phyloP scores from a whole-genome alignment of 768 basidiomycete genomes.

The Nidularia pulvinata region DNA sequence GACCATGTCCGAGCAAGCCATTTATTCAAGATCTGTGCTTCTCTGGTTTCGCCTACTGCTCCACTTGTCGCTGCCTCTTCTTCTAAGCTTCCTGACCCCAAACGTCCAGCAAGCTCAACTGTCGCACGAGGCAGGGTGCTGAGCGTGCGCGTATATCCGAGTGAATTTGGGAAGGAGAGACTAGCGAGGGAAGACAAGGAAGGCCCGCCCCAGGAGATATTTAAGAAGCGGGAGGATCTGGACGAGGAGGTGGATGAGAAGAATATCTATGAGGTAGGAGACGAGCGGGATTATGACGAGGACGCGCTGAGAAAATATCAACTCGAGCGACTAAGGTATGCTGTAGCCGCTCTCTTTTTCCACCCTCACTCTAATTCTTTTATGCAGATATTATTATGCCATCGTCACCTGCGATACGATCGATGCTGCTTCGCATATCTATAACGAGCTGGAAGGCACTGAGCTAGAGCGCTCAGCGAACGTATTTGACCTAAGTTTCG shows the following conservation, averaged over 20 bases:
- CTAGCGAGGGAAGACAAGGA: conserved; percentile 87
- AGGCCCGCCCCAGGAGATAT: conserved; percentile 87
- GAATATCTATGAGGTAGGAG: conserved; percentile 65
- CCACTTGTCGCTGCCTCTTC: conserved; percentile 32
- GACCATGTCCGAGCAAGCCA: conserved; percentile 91
- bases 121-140: conserved; percentile 67
- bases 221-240: conserved; percentile 48
- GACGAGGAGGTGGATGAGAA: conserved; percentile 63
- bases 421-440: conserved; percentile 77
- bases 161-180: conserved; percentile 87
- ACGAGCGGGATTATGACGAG: conserved; percentile 82
- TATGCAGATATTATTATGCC: conserved; percentile 89
- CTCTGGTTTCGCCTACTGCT: conserved; percentile 68
- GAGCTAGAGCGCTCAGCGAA: conserved; percentile 98
- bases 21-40: conserved; percentile 91
- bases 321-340: conserved; percentile 86
- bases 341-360: conserved; percentile 7
- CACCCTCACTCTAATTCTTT: conserved; percentile 1
- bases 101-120: conserved; percentile 10
- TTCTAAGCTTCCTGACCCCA: conserved; percentile 8
- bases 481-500: conserved; percentile 92
- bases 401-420: conserved; percentile 86
- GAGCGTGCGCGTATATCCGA: conserved; percentile 87
- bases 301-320: conserved; percentile 90
- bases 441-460: conserved; percentile 87